Percentiles rank a stretch among this genome's conserved stretches.
Conservation (phyloP, 1,284 basidiomycete species). For the Heterobasidion parviporum region DNA sequence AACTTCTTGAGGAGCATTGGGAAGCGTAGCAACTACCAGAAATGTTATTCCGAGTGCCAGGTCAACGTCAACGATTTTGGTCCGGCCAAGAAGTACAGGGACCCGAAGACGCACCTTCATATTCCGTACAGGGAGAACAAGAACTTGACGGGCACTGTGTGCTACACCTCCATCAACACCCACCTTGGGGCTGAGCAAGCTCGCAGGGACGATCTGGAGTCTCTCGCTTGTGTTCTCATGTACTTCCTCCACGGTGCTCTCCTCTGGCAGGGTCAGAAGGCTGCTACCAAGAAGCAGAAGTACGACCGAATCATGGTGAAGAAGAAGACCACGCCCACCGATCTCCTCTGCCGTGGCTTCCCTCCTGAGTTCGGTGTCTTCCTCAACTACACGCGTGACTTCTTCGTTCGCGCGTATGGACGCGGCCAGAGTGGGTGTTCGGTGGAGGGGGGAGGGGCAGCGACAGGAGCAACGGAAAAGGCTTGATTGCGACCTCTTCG, state of each 20-base stretch:
- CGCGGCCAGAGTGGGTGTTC: not conserved
- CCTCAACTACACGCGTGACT: conserved; percentile 94
- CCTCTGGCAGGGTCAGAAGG: conserved; percentile 97
- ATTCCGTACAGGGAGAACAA: conserved; percentile 99
- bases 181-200: conserved; percentile 97
- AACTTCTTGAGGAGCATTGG: conserved; percentile 99
- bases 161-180: conserved; percentile 99
- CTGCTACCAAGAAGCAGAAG: conserved; percentile 99
- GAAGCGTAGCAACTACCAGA: conserved; percentile 87
- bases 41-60: no score
- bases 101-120: conserved; percentile 98
- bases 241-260: conserved; percentile 96
- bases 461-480: conserved; percentile 17
- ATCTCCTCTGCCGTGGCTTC: conserved; percentile 92
- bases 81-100: conserved; percentile 98
- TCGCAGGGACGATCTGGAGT: conserved; percentile 93
- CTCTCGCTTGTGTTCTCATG: conserved; percentile 95
- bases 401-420: conserved; percentile 75
- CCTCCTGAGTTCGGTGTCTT: conserved; percentile 98
- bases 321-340: conserved; percentile 98
- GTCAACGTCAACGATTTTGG: conserved; percentile 99
- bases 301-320: conserved; percentile 99
- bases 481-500: conserved; percentile 98
- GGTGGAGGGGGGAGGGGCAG: conserved; percentile 11
- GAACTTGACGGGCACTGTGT: conserved; percentile 97